Evolutionary conservation across 2,329 filamentous ascomycete species (phyloP).

Genomic region (Stemphylium beticola): DNA sequence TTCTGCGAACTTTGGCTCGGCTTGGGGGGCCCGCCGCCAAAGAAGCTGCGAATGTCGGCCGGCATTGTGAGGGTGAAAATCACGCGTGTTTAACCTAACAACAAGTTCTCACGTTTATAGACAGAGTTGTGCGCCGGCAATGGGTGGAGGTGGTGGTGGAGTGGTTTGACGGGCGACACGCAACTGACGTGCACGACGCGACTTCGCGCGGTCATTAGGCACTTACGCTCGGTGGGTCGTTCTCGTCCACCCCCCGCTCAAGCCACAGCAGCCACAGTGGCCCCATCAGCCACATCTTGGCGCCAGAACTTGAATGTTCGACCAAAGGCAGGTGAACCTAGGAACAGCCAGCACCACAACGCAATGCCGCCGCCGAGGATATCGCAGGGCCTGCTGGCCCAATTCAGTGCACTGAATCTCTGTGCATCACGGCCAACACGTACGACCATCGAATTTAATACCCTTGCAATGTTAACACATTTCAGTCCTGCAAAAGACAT

Average conservation of each 20-base stretch:
- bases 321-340: not conserved
- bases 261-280: constrained; percentile 13
- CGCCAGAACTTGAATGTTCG: constrained; percentile 31
- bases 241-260: constrained; percentile 21
- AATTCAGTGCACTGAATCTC: constrained; percentile 41
- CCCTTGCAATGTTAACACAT: constrained; percentile 14
- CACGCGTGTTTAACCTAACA: not conserved
- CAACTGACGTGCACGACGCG: constrained; percentile 28
- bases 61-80: constrained; percentile 65
- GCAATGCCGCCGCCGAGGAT: constrained; percentile 52
- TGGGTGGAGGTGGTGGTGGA: constrained; percentile 2
- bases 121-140: not conserved
- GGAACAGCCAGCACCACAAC: constrained; percentile 9
- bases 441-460: constrained; percentile 14
- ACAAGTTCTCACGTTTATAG: not conserved
- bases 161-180: constrained; percentile 7
- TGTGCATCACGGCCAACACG: constrained; percentile 31
- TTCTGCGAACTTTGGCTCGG: constrained; percentile 48
- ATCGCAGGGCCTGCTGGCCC: constrained; percentile 41
- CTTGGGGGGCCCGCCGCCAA: constrained; percentile 75
- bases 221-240: constrained; percentile 1
- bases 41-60: constrained; percentile 87
- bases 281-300: constrained; percentile 27
- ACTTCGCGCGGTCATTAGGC: constrained; percentile 20
- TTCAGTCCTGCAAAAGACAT: constrained; percentile 26